Evolutionary conservation across 208 protist species (phyloP).

Genomic region (Leishmania tropica): DNA sequence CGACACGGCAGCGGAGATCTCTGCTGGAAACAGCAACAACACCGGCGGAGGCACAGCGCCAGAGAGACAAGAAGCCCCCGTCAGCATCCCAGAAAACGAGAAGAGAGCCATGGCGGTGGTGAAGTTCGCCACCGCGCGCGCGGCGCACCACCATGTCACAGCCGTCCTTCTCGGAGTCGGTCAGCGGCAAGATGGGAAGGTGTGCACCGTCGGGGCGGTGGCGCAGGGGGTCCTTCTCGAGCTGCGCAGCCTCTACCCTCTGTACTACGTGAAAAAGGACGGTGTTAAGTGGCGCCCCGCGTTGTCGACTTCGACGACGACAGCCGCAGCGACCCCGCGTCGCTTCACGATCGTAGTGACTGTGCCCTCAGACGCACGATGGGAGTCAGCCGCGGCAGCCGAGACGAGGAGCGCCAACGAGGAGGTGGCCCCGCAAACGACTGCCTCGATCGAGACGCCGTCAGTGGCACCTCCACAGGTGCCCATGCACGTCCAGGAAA

Average conservation of each 20-base stretch:
- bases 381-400: not conserved
- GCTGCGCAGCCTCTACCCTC: conserved; percentile 27
- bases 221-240: conserved; percentile 30
- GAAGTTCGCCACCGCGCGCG: conserved; percentile 34
- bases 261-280: conserved; percentile 75
- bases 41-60: not conserved
- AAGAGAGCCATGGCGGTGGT: conserved; percentile 39
- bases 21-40: conserved; percentile 10
- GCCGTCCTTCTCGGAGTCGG: conserved; percentile 65
- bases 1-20: not conserved
- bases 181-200: conserved; percentile 57
- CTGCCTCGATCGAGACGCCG: not conserved
- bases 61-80: not conserved
- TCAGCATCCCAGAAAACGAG: conserved; percentile 3
- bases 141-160: conserved; percentile 41
- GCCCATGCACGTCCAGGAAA: not conserved
- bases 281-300: conserved; percentile 45
- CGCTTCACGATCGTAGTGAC: conserved; percentile 30
- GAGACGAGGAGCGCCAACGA: not conserved
- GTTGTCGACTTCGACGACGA: not conserved
- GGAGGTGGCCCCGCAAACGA: conserved; percentile 4
- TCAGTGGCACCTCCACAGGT: not conserved
- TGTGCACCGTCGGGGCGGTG: conserved; percentile 43
- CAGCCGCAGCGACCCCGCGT: not conserved
- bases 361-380: not conserved